Percentiles rank a stretch among this genome's conserved stretches.
These are phyloP conservation scores for Arachnomyces sp. DNA, from an alignment of 2,329 filamentous ascomycete genomes.

Conservation along the genomic window DNA sequence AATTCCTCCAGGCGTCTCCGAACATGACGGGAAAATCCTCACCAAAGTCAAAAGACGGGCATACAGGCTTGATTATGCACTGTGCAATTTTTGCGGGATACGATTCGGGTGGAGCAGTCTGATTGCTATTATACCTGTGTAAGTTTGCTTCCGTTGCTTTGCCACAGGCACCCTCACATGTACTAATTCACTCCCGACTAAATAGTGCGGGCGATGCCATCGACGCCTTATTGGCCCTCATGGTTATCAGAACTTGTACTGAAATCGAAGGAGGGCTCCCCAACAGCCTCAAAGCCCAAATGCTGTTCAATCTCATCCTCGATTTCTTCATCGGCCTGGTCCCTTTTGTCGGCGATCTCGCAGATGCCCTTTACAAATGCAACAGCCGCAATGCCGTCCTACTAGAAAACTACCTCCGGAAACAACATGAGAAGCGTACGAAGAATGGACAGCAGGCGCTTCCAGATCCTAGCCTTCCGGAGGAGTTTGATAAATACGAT, in stretches of 20 bases:
- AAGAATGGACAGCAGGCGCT: conserved; percentile 19
- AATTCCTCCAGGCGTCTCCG: conserved; percentile 71
- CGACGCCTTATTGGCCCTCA: conserved; percentile 65
- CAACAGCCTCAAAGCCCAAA: conserved; percentile 51
- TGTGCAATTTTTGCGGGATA: conserved; percentile 75
- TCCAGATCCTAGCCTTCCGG: conserved; percentile 31
- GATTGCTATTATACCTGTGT: conserved; percentile 76
- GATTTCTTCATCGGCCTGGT: conserved; percentile 44
- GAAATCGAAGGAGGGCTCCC: conserved; percentile 68
- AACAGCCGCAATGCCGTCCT: conserved; percentile 42
- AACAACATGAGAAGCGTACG: conserved; percentile 30
- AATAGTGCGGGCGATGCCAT: conserved; percentile 64
- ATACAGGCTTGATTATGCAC: conserved; percentile 74
- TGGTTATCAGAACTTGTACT: conserved; percentile 65
- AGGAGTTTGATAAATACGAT: conserved; percentile 32
- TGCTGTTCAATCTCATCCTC: conserved; percentile 68
- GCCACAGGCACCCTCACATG: not conserved
- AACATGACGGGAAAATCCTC: conserved; percentile 73
- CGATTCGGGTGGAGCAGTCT: conserved; percentile 84
- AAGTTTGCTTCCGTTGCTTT: conserved; percentile 41
- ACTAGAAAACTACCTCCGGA: conserved; percentile 37
- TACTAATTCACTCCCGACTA: not conserved
- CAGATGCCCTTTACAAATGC: conserved; percentile 41
- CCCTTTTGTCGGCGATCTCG: conserved; percentile 44
- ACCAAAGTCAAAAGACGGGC: conserved; percentile 79